These are phyloP conservation scores for Lepiota venenata DNA, from an alignment of 768 basidiomycete species.

Conservation along the genomic window DNA sequence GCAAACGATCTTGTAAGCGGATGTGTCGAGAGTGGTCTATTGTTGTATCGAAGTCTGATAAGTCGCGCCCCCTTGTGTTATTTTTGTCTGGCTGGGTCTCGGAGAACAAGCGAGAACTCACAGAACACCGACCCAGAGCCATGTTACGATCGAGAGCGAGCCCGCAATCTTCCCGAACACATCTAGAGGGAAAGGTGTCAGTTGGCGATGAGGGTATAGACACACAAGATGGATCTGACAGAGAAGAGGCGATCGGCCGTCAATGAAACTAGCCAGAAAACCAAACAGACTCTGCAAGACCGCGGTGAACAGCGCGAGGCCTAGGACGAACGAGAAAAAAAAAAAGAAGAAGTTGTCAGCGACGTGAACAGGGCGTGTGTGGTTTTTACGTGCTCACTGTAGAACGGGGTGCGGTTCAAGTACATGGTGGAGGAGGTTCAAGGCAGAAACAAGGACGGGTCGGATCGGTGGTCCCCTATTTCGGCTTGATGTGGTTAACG, in stretches of 20 bases:
- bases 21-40: constrained; percentile 24
- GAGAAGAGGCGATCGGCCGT: constrained; percentile 27
- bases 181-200: constrained; percentile 15
- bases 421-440: constrained; percentile 15
- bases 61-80: not conserved
- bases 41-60: constrained; percentile 27
- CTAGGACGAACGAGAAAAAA: constrained; percentile 13
- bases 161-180: constrained; percentile 31
- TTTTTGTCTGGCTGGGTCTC: not conserved
- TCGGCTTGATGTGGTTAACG: not conserved
- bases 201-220: not conserved
- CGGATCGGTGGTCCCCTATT: not conserved
- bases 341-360: not conserved
- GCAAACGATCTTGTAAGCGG: constrained; percentile 28
- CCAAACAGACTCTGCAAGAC: constrained; percentile 31
- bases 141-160: constrained; percentile 25
- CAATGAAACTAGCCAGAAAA: constrained; percentile 28
- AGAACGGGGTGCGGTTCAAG: constrained; percentile 27
- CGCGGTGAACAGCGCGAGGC: constrained; percentile 29
- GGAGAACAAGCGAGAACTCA: constrained; percentile 15
- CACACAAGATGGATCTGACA: constrained; percentile 17
- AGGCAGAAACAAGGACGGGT: constrained; percentile 9
- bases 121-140: constrained; percentile 32
- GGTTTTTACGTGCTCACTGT: constrained; percentile 20
- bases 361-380: not conserved